Conservation (phyloP, 352 stramenopile species). For the Phytophthora pistaciae region DNA sequence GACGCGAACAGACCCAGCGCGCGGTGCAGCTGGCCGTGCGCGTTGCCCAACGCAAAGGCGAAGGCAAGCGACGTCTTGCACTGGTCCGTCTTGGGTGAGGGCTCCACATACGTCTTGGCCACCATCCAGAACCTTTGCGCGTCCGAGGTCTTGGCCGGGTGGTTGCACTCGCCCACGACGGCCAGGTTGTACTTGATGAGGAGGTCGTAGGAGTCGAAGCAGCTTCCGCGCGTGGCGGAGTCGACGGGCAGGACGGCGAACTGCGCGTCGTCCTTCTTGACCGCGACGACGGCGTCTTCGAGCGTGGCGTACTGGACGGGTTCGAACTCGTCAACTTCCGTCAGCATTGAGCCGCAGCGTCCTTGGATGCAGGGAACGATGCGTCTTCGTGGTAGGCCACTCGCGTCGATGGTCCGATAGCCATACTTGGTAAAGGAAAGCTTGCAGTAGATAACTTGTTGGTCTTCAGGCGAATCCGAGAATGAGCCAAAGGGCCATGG, state of each 20-base stretch:
- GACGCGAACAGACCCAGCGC: constrained; percentile 71
- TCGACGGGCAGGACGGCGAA: constrained; percentile 96
- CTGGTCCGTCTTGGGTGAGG: constrained; percentile 22
- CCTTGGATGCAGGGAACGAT: constrained; percentile 14
- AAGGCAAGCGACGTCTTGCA: constrained; percentile 84
- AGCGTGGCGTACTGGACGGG: constrained; percentile 30
- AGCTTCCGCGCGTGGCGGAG: constrained; percentile 95
- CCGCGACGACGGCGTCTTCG: constrained; percentile 62
- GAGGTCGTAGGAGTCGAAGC: constrained; percentile 96
- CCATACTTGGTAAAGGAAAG: constrained; percentile 5
- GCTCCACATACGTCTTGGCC: constrained; percentile 51
- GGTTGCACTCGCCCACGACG: constrained; percentile 72
- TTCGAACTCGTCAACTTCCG: constrained; percentile 17
- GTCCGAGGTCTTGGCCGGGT: constrained; percentile 2
- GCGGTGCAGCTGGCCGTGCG: constrained; percentile 67
- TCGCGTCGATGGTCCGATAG: constrained; percentile 14
- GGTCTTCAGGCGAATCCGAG: not conserved
- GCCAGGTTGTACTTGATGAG: constrained; percentile 75
- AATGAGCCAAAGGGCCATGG: not conserved
- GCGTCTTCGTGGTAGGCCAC: constrained; percentile 26
- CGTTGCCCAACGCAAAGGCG: constrained; percentile 72
- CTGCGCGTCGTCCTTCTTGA: constrained; percentile 86
- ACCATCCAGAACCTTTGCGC: constrained; percentile 88
- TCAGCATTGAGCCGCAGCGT: constrained; percentile 25
- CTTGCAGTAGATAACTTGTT: not conserved